phyloP scores from a whole-genome alignment of 2,329 filamentous ascomycete genomes.

The Trichoderma afroharzianum region DNA sequence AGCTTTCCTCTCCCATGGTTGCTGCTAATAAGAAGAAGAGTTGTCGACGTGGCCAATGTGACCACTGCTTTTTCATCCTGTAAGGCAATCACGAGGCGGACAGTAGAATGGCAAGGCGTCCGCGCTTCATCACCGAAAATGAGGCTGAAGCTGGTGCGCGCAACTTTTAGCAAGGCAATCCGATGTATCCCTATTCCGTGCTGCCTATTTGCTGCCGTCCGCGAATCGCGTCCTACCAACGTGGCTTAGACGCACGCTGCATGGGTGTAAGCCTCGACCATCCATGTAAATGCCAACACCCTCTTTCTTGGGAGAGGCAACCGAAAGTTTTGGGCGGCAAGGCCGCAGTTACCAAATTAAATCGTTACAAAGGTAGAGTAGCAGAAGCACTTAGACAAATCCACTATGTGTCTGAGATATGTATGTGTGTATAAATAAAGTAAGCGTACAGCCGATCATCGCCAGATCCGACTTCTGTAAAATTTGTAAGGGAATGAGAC shows the following conservation, averaged over 20 bases:
- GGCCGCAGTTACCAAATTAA: neutral
- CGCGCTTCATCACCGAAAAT: neutral
- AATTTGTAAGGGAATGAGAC: neutral
- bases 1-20: neutral
- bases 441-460: neutral
- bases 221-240: neutral
- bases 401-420: neutral
- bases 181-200: neutral
- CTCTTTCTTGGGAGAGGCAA: neutral
- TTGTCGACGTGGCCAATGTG: neutral
- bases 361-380: neutral
- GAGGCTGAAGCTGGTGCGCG: neutral
- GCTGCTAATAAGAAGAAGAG: neutral
- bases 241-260: slow-evolving; percentile 1
- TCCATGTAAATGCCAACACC: neutral
- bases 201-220: neutral
- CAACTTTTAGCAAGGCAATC: neutral
- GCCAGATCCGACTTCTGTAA: neutral
- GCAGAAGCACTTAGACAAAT: neutral
- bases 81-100: neutral
- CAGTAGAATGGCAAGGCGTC: neutral
- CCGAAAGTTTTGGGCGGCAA: neutral
- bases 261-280: neutral
- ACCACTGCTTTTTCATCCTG: neutral
- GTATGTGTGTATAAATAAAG: neutral